A percentile compares a stretch with the other conserved stretches of the same genome.
phyloP scores from a whole-genome alignment of 345 rosid genomes.

The Eucalyptus curtisii region DNA sequence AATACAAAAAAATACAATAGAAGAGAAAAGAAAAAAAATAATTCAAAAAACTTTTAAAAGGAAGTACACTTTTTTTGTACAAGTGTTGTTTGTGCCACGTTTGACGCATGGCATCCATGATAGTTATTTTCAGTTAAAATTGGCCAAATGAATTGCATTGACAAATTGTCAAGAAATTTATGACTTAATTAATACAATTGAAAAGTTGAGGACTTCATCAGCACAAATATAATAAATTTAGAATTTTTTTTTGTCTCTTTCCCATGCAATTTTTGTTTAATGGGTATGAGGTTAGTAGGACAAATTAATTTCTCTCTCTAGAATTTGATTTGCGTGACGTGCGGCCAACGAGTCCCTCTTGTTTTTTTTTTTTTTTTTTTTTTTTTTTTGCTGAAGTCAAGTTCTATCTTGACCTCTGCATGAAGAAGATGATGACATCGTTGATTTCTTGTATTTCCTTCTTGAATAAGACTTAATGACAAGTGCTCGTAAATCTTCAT shows the following conservation, averaged over 20 bases:
- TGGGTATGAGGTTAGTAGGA: not conserved
- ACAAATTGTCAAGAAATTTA: fast-evolving
- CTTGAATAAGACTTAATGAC: not conserved
- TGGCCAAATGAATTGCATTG: fast-evolving
- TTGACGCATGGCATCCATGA: fast-evolving
- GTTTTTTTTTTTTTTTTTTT: not conserved
- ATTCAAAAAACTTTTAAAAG: fast-evolving
- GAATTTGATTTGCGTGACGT: not conserved
- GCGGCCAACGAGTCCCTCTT: not conserved
- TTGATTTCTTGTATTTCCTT: not conserved
- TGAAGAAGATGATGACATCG: not conserved
- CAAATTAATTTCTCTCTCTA: not conserved
- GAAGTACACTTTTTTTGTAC: too few relatives aligned
- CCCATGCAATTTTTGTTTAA: not conserved
- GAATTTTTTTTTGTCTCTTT: not conserved
- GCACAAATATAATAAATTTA: too few relatives aligned
- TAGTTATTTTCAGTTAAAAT: too few relatives aligned
- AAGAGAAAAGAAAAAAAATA: too few relatives aligned
- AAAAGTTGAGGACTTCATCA: not conserved
- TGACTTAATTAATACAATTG: not conserved
- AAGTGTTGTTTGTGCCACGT: not conserved
- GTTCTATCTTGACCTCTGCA: not conserved
- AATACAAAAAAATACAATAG: too few relatives aligned
- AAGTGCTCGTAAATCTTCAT: not conserved
- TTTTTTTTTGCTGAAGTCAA: not conserved